Evolutionary conservation across 1,284 basidiomycete genomes (phyloP), one percentile per base, ranked within the genome.

Genomic region (Afroboletus lepidellus): DNA sequence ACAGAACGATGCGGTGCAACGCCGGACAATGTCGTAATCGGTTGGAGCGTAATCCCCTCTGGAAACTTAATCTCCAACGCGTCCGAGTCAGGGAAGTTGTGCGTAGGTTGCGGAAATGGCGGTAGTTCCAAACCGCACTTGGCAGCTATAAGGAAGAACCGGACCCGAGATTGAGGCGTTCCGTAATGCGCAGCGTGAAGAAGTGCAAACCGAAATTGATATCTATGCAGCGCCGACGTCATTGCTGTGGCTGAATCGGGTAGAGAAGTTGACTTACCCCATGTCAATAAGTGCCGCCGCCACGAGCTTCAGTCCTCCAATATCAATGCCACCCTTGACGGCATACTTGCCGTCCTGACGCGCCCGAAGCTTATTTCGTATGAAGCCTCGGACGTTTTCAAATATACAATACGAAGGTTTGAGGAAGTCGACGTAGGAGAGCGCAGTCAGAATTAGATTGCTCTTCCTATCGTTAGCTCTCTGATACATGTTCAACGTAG

Each of bases 101-200:
- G 87, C 2, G 85, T 83, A 0, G 87, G 84, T 48, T 81, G 76
- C 1, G 88, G 89, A n/a, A 90, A 64, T 0, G 75, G 65, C 0
- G 88, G 87, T 2, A 90, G 70, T 0, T 77, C 75, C 43, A 70
- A 53, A 0, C 77, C 79, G 5, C 73, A 66, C 29, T 74, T 71
- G 7, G 88, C 78, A 4, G 84, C 88, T 44, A 88, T 65, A 3
- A 89, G 69, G 66, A 91, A 85, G 66, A 91, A 89, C 0, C 88
- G 78, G 29, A 83, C 69, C 1, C 89, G 77, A 3, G 73, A 65
- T 66, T 91, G 89, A 2, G 89, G 88, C 2, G 83, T 75, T 2
- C 89, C 87, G 60, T 88, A 90, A 51, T 87, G 80, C 1, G 74
- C 86, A 8, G 86, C 86, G 67, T 91, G 83, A 0, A 90, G 70